Conservation (phyloP, 495 filamentous ascomycete species). For the Neurospora sp. region DNA sequence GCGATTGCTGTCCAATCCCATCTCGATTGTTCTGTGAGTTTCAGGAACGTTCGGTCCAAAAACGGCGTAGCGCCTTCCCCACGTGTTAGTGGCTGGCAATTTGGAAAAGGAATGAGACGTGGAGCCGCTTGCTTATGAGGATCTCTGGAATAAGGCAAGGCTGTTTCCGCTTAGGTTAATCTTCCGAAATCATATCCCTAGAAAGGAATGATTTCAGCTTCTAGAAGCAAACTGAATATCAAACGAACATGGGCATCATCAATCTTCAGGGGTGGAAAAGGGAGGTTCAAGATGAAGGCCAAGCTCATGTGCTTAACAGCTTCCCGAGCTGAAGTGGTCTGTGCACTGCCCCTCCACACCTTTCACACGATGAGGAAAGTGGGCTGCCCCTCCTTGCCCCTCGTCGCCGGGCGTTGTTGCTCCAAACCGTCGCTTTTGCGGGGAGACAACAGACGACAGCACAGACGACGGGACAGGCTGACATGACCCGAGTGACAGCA, state of each 20-base stretch:
- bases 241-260: not conserved
- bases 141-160: not conserved
- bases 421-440: not conserved
- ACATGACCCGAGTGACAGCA: not conserved
- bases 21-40: constrained; percentile 15
- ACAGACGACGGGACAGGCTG: not conserved
- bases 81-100: not conserved
- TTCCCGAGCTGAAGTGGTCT: constrained; percentile 7
- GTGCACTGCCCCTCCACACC: constrained; percentile 19
- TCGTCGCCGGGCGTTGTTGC: not conserved
- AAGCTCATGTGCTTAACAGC: not conserved
- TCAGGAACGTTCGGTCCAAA: constrained; percentile 25
- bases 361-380: constrained; percentile 1
- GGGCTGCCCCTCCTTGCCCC: constrained; percentile 14
- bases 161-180: not conserved
- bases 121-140: not conserved
- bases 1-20: not conserved
- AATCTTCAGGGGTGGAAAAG: not conserved
- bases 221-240: not conserved
- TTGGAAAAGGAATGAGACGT: not conserved
- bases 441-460: not conserved
- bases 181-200: not conserved
- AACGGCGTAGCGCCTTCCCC: constrained; percentile 10
- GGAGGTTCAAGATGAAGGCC: not conserved
- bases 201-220: not conserved